A percentile compares a stretch with the other conserved stretches of the same genome.
phyloP scores from a whole-genome alignment of 108 stramenopile species.

The Aureococcus anophagefferens region DNA sequence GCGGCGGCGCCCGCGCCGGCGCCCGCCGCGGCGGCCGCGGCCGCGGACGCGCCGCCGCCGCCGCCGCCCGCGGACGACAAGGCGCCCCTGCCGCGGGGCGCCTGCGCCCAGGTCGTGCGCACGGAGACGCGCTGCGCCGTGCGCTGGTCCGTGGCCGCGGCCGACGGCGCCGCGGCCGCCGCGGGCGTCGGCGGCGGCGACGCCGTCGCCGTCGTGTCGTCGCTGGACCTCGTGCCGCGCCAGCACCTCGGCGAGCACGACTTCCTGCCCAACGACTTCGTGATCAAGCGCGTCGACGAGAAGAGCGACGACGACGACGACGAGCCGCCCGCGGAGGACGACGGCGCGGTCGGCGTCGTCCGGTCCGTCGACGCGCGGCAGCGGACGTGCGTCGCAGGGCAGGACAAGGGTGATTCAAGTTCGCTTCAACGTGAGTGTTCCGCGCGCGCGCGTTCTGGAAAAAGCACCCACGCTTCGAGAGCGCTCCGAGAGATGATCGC shows the following conservation, averaged over 20 bases:
- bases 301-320: background rate
- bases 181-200: too few relatives aligned
- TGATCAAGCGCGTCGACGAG: background rate
- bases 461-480: too few relatives aligned
- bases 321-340: too few relatives aligned
- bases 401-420: too few relatives aligned
- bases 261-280: background rate
- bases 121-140: background rate
- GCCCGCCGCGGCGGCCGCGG: too few relatives aligned
- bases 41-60: too few relatives aligned
- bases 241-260: conserved; percentile 1
- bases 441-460: too few relatives aligned
- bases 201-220: background rate
- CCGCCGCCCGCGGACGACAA: too few relatives aligned
- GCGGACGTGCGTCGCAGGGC: background rate
- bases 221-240: background rate
- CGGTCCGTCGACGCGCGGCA: background rate
- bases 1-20: too few relatives aligned
- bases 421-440: too few relatives aligned
- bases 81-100: background rate
- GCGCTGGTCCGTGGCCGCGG: background rate
- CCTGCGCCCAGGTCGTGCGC: background rate
- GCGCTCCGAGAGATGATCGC: too few relatives aligned
- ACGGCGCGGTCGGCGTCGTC: background rate
- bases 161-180: too few relatives aligned